Conservation (phyloP, 306 rosid genomes). For the Macrotyloma uniflorum region DNA sequence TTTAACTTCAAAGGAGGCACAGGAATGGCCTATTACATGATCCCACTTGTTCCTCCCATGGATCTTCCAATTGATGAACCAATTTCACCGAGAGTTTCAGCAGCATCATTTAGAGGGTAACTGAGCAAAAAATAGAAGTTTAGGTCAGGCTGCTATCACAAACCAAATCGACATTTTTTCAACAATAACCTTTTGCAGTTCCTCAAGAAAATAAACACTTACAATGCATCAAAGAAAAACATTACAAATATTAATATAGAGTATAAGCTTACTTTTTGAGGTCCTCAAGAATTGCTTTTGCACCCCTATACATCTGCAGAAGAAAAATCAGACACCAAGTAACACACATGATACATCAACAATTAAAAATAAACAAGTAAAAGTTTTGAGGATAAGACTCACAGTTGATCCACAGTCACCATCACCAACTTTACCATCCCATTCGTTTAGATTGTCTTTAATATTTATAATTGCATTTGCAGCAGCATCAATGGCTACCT, state of each 20-base stretch:
- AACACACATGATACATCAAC: constrained; percentile 33
- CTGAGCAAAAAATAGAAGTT: constrained; percentile 47
- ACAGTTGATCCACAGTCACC: constrained; percentile 99
- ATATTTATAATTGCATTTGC: constrained; percentile 71
- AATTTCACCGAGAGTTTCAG: constrained; percentile 82
- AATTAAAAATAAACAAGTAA: constrained; percentile 9
- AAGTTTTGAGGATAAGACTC: constrained; percentile 45
- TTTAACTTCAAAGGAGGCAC: constrained; percentile 28
- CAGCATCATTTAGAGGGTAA: constrained; percentile 94
- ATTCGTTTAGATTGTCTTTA: constrained; percentile 74
- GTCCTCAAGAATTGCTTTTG: constrained; percentile 82
- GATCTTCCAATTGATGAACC: constrained; percentile 79
- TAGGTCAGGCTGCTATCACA: constrained; percentile 39
- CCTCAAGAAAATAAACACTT: constrained; percentile 6
- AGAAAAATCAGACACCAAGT: constrained; percentile 36
- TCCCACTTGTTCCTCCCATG: constrained; percentile 99
- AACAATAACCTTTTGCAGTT: constrained; percentile 21
- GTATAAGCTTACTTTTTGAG: constrained; percentile 59
- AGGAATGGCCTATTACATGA: constrained; percentile 59
- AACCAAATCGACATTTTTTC: constrained; percentile 31
- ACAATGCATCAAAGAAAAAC: constrained; percentile 1
- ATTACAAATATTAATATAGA: background rate
- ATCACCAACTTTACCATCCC: constrained; percentile 96
- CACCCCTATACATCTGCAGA: constrained; percentile 89
- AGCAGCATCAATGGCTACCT: constrained; percentile 83